A percentile compares a stretch with the other conserved stretches of the same genome.
These are phyloP conservation scores for Phytopythium montanum DNA, from an alignment of 352 stramenopile species.

Conservation along the genomic window DNA sequence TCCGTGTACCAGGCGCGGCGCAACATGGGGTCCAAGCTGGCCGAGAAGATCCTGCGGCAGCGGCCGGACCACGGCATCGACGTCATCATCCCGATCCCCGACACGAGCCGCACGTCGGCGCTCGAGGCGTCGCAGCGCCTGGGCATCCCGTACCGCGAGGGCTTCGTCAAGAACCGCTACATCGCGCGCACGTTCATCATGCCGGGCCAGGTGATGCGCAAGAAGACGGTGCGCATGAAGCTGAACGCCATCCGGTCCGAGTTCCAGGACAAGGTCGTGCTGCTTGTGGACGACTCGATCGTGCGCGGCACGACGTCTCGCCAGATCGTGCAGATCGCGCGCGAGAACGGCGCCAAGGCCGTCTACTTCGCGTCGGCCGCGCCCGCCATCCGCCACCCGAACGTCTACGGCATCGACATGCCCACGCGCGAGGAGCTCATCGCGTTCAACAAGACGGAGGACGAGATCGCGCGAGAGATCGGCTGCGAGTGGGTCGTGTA, in stretches of 20 bases:
- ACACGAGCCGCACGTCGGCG: slow-evolving; percentile 96
- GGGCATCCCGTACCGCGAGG: slow-evolving; percentile 94
- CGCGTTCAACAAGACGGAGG: slow-evolving; percentile 93
- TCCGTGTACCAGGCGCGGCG: slow-evolving; percentile 97
- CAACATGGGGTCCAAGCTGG: slow-evolving; percentile 98
- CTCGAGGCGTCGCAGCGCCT: slow-evolving; percentile 88
- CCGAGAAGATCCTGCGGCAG: slow-evolving; percentile 91
- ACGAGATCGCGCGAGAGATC: slow-evolving; percentile 93
- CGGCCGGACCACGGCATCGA: slow-evolving; percentile 95
- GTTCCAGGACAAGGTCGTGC: slow-evolving; percentile 94
- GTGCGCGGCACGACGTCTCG: slow-evolving; percentile 97
- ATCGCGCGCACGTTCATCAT: slow-evolving; percentile 99
- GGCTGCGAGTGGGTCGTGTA: slow-evolving; percentile 96
- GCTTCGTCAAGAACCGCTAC: slow-evolving; percentile 99
- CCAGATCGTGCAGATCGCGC: slow-evolving; percentile 98
- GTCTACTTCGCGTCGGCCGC: slow-evolving; percentile 97
- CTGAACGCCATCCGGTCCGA: slow-evolving; percentile 95
- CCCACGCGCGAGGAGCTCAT: slow-evolving; percentile 97
- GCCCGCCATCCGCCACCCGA: slow-evolving; percentile 97
- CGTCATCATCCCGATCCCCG: slow-evolving; percentile 98
- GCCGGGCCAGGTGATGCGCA: slow-evolving; percentile 94
- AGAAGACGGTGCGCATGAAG: slow-evolving; percentile 98
- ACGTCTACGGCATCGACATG: slow-evolving; percentile 99
- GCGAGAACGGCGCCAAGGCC: slow-evolving; percentile 95
- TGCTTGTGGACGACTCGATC: slow-evolving; percentile 99